phyloP scores from a whole-genome alignment of 1,284 basidiomycete species.

The Macrocystidia cucumis region DNA sequence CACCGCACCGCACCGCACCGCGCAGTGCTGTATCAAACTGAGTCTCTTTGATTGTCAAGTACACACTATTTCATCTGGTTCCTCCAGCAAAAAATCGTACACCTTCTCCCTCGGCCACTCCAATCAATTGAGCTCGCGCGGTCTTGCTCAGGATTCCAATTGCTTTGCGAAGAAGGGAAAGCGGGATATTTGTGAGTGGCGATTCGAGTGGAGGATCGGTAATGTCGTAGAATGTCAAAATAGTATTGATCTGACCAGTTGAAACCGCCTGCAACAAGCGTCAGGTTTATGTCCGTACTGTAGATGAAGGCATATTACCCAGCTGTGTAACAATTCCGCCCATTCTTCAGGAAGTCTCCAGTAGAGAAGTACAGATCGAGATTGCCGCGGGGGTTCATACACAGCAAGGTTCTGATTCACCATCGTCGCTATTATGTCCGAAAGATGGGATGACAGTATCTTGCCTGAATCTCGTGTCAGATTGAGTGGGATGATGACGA shows the following conservation, averaged over 20 bases:
- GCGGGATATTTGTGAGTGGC: slow-evolving; percentile 56
- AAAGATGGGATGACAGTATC: slow-evolving; percentile 49
- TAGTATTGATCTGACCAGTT: slow-evolving; percentile 72
- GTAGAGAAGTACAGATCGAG: slow-evolving; percentile 53
- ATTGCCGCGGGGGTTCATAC: slow-evolving; percentile 71
- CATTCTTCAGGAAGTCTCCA: slow-evolving; percentile 77
- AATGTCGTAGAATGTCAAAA: slow-evolving; percentile 79
- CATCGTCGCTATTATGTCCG: slow-evolving; percentile 49
- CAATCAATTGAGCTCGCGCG: slow-evolving; percentile 65
- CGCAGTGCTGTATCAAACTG: no score
- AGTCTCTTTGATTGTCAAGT: no score
- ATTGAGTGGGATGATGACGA: neutral
- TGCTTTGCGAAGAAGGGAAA: slow-evolving; percentile 56
- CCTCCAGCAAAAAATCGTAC: slow-evolving; percentile 60
- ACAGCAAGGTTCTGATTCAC: slow-evolving; percentile 51
- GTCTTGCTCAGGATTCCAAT: slow-evolving; percentile 56
- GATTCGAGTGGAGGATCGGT: slow-evolving; percentile 64
- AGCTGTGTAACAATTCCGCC: slow-evolving; percentile 71
- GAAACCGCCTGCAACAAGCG: slow-evolving; percentile 39
- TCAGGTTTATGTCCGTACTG: neutral
- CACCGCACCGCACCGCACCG: no score
- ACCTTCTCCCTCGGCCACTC: slow-evolving; percentile 69
- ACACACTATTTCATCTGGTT: no score
- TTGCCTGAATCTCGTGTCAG: slow-evolving; percentile 54
- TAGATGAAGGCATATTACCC: slow-evolving; percentile 40